Evolutionary conservation across 2,329 filamentous ascomycete species (phyloP).

Genomic region (Mycogone perniciosa): DNA sequence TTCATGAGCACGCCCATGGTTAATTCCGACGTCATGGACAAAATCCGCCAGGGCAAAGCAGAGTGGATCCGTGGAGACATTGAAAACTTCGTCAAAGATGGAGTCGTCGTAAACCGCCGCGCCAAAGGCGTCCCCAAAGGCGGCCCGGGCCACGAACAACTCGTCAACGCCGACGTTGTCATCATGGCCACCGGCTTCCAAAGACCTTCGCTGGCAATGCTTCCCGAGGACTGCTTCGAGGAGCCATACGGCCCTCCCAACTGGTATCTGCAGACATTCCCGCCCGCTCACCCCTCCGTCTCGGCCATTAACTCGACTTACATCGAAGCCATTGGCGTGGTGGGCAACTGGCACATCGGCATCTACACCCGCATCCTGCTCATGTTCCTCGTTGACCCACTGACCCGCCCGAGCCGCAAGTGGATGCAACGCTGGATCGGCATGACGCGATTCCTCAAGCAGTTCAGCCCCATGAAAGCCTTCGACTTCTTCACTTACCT

Average conservation of each 20-base stretch:
- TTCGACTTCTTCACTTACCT: conserved; percentile 90
- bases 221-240: conserved; percentile 66
- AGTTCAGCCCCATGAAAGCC: conserved; percentile 61
- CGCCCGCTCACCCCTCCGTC: conserved; percentile 64
- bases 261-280: conserved; percentile 86
- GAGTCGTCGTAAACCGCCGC: conserved; percentile 65
- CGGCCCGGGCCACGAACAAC: conserved; percentile 62
- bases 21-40: conserved; percentile 72
- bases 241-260: conserved; percentile 72
- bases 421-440: conserved; percentile 87
- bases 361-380: conserved; percentile 82
- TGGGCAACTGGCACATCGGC: conserved; percentile 84
- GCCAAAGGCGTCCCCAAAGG: conserved; percentile 65
- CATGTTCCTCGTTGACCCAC: conserved; percentile 77
- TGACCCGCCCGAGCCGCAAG: conserved; percentile 62
- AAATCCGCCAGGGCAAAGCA: conserved; percentile 64
- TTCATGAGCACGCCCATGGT: conserved; percentile 85
- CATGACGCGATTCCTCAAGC: conserved; percentile 69
- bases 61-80: conserved; percentile 81
- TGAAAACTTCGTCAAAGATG: conserved; percentile 53
- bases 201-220: conserved; percentile 64
- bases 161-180: conserved; percentile 67
- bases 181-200: conserved; percentile 81
- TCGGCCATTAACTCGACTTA: conserved; percentile 82
- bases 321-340: conserved; percentile 70